Conservation (phyloP, 2,329 filamentous ascomycete species). For the Chrysosphaeria jannelii region DNA sequence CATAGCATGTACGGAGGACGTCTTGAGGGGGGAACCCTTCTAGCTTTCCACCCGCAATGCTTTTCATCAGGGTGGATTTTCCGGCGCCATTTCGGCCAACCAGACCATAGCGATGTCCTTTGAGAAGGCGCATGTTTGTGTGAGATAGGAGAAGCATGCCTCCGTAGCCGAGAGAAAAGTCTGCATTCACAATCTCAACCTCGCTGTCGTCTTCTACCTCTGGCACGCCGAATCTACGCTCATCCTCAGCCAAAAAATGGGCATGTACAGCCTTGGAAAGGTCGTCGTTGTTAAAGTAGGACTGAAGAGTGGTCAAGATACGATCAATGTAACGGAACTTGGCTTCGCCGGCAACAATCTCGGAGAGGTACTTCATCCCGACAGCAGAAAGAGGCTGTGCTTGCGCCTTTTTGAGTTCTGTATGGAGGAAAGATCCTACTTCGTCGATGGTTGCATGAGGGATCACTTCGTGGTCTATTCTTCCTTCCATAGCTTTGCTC, state of each 20-base stretch:
- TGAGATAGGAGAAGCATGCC: slow-evolving; percentile 92
- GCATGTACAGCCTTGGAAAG: slow-evolving; percentile 47
- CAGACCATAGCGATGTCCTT: slow-evolving; percentile 80
- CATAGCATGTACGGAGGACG: slow-evolving; percentile 81
- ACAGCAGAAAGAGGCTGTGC: slow-evolving; percentile 23
- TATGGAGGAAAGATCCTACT: slow-evolving; percentile 42
- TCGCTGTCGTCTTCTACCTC: slow-evolving; percentile 77
- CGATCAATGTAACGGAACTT: slow-evolving; percentile 55
- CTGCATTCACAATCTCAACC: slow-evolving; percentile 85
- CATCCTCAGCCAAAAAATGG: slow-evolving; percentile 56
- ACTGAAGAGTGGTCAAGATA: slow-evolving; percentile 34
- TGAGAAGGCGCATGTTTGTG: slow-evolving; percentile 67
- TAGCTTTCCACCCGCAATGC: slow-evolving; percentile 81
- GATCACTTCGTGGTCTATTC: slow-evolving; percentile 14
- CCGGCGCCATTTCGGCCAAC: slow-evolving; percentile 98
- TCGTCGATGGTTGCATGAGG: slow-evolving; percentile 41
- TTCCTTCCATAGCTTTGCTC: slow-evolving; percentile 67
- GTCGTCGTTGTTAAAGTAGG: slow-evolving; percentile 42
- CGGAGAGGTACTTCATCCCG: slow-evolving; percentile 46
- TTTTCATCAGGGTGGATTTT: slow-evolving; percentile 85
- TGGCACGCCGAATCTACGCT: slow-evolving; percentile 60
- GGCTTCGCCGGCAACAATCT: slow-evolving; percentile 67
- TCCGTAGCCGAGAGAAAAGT: slow-evolving; percentile 91
- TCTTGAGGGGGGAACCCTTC: slow-evolving; percentile 90
- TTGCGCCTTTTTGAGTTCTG: slow-evolving; percentile 35